These are phyloP conservation scores for Epithele typhae DNA, from an alignment of 768 basidiomycete genomes.

Conservation along the genomic window DNA sequence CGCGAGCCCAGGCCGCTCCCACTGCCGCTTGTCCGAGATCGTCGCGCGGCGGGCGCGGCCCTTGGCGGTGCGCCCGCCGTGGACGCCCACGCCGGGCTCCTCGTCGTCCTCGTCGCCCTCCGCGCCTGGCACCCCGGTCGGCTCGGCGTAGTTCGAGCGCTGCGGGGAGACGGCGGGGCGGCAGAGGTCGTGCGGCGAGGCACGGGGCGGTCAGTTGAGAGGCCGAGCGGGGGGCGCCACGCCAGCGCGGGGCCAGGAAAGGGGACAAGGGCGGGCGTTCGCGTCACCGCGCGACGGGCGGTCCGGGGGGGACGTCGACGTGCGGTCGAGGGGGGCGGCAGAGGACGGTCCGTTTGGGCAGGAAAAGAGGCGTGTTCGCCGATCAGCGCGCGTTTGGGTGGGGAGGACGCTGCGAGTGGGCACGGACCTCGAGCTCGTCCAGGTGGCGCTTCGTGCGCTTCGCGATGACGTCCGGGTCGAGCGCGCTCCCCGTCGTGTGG, in stretches of 20 bases:
- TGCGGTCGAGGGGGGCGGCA: too few relatives aligned
- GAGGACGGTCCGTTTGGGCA: neutral
- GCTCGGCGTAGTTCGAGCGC: constrained; percentile 77
- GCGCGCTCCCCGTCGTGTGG: constrained; percentile 31
- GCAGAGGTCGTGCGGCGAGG: too few relatives aligned
- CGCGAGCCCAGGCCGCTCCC: constrained; percentile 26
- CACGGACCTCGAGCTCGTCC: constrained; percentile 75
- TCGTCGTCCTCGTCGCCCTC: constrained; percentile 31
- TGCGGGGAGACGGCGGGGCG: constrained; percentile 30
- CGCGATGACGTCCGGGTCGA: constrained; percentile 64
- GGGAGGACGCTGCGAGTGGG: neutral
- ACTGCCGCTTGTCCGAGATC: constrained; percentile 70
- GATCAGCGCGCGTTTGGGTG: too few relatives aligned
- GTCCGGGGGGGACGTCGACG: too few relatives aligned
- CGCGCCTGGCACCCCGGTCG: constrained; percentile 35
- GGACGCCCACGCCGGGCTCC: constrained; percentile 37
- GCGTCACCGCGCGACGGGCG: too few relatives aligned
- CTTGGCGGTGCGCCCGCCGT: constrained; percentile 46
- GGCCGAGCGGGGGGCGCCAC: too few relatives aligned
- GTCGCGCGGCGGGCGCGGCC: constrained; percentile 60
- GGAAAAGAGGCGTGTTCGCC: constrained; percentile 4
- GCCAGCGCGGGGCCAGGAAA: too few relatives aligned
- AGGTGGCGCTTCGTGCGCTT: constrained; percentile 75
- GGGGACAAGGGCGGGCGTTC: too few relatives aligned
- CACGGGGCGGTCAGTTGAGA: too few relatives aligned